These are phyloP conservation scores for Sugiyamaella paludigena DNA, from an alignment of 1,139 yeast species.

Conservation along the genomic window DNA sequence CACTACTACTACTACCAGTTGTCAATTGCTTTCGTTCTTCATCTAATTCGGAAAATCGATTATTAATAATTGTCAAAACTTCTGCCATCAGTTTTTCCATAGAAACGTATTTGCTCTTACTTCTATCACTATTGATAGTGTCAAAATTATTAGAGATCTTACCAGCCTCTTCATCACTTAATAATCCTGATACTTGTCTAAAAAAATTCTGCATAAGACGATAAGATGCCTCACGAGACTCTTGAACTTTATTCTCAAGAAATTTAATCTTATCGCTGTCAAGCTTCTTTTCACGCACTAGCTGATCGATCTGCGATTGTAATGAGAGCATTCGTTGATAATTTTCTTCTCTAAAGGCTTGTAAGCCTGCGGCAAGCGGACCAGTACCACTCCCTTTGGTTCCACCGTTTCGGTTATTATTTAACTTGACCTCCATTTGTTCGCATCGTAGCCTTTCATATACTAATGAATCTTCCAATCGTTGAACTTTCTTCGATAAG, in stretches of 20 bases:
- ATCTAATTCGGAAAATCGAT: background rate
- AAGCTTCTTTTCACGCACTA: constrained; percentile 14
- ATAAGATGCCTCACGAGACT: constrained; percentile 6
- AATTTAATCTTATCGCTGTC: constrained; percentile 15
- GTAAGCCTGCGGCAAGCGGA: constrained; percentile 12
- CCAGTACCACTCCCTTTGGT: constrained; percentile 1
- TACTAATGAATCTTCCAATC: constrained; percentile 12
- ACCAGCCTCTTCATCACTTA: constrained; percentile 9
- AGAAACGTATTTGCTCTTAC: constrained; percentile 7
- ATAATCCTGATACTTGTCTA: constrained; percentile 1
- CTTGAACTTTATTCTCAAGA: constrained; percentile 13
- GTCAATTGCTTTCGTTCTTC: background rate
- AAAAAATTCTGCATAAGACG: constrained; percentile 13
- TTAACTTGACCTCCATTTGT: constrained; percentile 13
- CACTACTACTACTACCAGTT: background rate
- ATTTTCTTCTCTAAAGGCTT: constrained; percentile 16
- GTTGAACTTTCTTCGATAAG: constrained; percentile 2
- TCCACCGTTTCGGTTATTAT: background rate
- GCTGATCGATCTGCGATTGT: constrained; percentile 13
- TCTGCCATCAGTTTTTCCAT: constrained; percentile 13
- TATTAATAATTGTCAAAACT: constrained; percentile 3
- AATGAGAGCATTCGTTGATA: constrained; percentile 12
- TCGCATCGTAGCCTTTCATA: constrained; percentile 12
- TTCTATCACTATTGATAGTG: constrained; percentile 3
- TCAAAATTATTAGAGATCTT: constrained; percentile 1